phyloP scores from a whole-genome alignment of 306 rosid species.

The Lupinus albus region DNA sequence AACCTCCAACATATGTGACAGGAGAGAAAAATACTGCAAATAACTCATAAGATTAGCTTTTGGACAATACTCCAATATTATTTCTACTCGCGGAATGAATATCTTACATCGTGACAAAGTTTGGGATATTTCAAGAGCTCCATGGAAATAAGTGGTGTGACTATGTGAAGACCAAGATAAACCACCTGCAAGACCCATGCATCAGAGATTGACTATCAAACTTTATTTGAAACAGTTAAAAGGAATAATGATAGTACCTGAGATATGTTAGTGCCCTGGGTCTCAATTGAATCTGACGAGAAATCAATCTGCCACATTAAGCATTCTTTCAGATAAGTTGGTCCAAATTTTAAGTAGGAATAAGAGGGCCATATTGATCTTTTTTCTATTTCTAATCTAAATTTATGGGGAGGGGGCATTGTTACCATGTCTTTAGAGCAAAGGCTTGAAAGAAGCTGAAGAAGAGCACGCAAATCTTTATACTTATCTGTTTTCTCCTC shows the following conservation, averaged over 20 bases:
- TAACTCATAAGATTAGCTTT: conserved; percentile 43
- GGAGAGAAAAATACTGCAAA: conserved; percentile 86
- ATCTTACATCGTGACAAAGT: conserved; percentile 90
- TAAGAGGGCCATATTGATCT: conserved; percentile 30
- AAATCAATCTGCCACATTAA: no score
- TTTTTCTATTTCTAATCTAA: conserved; percentile 30
- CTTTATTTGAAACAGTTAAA: conserved; percentile 23
- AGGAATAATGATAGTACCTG: conserved; percentile 59
- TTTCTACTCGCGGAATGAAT: conserved; percentile 24
- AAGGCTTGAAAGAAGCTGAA: conserved; percentile 90
- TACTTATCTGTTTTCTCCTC: conserved; percentile 88
- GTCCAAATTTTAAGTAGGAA: conserved; percentile 22
- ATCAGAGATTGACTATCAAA: conserved; percentile 40
- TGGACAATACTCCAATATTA: conserved; percentile 23
- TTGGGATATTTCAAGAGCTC: conserved; percentile 93
- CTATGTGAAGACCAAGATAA: conserved; percentile 90
- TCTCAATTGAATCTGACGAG: conserved; percentile 74
- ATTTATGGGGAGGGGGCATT: conserved; percentile 6
- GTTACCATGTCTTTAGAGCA: conserved; percentile 92
- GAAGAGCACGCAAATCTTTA: conserved; percentile 96
- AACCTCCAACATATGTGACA: conserved; percentile 89
- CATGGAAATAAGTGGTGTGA: conserved; percentile 80
- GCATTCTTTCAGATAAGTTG: conserved; percentile 39
- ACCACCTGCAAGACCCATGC: conserved; percentile 71
- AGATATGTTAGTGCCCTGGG: conserved; percentile 83